Percentiles rank a stretch among this genome's conserved stretches.
Evolutionary conservation across 2,329 filamentous ascomycete species (phyloP).

Genomic region (Beauveria pseudobassiana): DNA sequence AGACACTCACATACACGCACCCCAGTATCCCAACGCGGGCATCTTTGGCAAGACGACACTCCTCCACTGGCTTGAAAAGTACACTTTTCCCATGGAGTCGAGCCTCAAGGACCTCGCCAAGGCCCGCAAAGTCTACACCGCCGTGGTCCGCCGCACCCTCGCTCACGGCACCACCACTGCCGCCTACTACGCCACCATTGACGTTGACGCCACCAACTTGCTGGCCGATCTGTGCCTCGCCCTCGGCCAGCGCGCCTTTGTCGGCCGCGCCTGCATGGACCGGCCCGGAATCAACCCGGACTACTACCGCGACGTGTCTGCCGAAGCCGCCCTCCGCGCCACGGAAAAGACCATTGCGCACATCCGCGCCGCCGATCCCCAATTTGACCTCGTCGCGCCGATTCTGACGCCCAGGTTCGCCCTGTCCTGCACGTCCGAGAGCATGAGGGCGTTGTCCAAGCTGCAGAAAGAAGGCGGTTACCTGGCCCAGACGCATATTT

Average conservation of each 20-base stretch:
- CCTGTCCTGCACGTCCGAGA: conserved; percentile 50
- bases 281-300: conserved; percentile 54
- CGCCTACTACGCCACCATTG: conserved; percentile 88
- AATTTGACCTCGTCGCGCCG: conserved; percentile 58
- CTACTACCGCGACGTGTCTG: conserved; percentile 70
- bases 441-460: conserved; percentile 56
- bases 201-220: conserved; percentile 83
- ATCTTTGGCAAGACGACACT: conserved; percentile 92
- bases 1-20: conserved; percentile 95
- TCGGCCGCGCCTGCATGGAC: conserved; percentile 97
- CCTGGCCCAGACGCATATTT: conserved; percentile 82
- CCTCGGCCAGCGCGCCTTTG: conserved; percentile 78
- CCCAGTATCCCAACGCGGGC: conserved; percentile 89
- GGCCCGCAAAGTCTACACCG: conserved; percentile 66
- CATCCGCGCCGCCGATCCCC: conserved; percentile 59
- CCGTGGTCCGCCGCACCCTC: conserved; percentile 72
- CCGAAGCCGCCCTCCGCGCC: conserved; percentile 46
- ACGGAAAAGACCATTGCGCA: conserved; percentile 57
- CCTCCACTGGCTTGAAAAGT: conserved; percentile 85
- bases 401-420: conserved; percentile 73
- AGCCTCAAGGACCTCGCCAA: conserved; percentile 57
- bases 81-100: conserved; percentile 89
- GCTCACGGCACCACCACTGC: conserved; percentile 89
- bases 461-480: conserved; percentile 56
- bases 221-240: conserved; percentile 76